Percentiles rank a stretch among this genome's conserved stretches.
Evolutionary conservation across 768 basidiomycete species (phyloP).

Genomic region (Pholiota molesta): DNA sequence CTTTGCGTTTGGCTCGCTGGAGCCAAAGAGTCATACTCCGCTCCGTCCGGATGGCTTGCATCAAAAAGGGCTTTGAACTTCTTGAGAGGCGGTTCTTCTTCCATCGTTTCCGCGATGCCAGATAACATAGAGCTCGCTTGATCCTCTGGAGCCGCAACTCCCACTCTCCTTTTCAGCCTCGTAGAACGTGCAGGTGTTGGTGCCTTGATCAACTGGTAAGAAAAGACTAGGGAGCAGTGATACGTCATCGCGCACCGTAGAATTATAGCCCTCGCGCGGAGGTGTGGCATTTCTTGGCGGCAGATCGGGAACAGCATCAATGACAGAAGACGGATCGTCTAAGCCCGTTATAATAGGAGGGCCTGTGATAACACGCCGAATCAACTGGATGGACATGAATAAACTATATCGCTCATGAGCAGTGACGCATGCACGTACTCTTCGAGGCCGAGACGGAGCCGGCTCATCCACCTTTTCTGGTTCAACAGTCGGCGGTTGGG

Average conservation of each 20-base stretch:
- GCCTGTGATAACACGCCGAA: slow-evolving; percentile 42
- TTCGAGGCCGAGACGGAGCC: background rate
- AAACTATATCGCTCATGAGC: background rate
- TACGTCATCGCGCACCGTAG: background rate
- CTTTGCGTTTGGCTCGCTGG: slow-evolving; percentile 37
- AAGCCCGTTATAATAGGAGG: slow-evolving; percentile 43
- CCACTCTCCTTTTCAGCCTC: slow-evolving; percentile 59
- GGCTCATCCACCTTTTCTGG: background rate
- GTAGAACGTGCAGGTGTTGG: slow-evolving; percentile 42
- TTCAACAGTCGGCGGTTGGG: background rate
- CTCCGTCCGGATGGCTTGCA: slow-evolving; percentile 52
- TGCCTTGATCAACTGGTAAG: slow-evolving; percentile 31
- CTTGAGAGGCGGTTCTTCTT: slow-evolving; percentile 66
- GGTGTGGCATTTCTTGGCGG: background rate
- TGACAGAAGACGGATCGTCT: slow-evolving; percentile 44
- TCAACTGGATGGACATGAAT: slow-evolving; percentile 37
- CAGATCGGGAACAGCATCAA: slow-evolving; percentile 32
- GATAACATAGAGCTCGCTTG: slow-evolving; percentile 18
- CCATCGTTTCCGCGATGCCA: slow-evolving; percentile 27
- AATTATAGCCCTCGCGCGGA: background rate
- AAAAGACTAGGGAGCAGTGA: background rate
- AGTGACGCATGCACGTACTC: background rate
- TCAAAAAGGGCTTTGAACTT: slow-evolving; percentile 76
- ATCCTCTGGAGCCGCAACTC: slow-evolving; percentile 23
- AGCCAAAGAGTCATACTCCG: background rate